phyloP scores from a whole-genome alignment of 78 protist genomes.

The Planoprotostelium fungivorum region DNA sequence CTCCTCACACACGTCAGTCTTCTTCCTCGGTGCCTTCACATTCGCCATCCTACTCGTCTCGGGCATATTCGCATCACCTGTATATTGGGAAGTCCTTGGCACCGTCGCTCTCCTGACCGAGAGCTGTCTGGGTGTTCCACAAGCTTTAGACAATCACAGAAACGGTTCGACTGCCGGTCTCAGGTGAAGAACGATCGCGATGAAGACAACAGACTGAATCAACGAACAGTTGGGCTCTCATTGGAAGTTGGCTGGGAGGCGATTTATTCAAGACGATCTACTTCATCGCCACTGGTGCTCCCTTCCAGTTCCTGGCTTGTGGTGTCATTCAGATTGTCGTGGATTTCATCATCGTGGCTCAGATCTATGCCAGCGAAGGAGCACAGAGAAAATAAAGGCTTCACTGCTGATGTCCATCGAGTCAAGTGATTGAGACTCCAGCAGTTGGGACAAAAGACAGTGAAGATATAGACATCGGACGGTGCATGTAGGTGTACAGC shows the following conservation, averaged over 20 bases:
- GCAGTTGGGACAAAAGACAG: no score
- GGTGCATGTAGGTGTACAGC: no score
- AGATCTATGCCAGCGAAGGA: constrained; percentile 1
- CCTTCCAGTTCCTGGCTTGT: constrained; percentile 62
- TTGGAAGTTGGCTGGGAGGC: constrained; percentile 64
- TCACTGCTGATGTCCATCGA: no score
- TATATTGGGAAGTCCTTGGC: constrained; percentile 58
- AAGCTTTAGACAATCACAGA: constrained; percentile 50
- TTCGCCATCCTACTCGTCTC: constrained; percentile 5
- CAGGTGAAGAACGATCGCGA: constrained; percentile 14
- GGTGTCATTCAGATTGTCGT: constrained; percentile 55
- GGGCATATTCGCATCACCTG: constrained; percentile 1
- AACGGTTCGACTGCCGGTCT: constrained; percentile 48
- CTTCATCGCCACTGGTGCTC: constrained; percentile 24
- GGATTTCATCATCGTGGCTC: constrained; percentile 27
- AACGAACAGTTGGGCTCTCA: constrained; percentile 26
- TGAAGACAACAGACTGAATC: background rate
- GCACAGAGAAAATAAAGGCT: no score
- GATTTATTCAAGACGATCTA: constrained; percentile 62
- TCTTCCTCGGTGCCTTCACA: constrained; percentile 12
- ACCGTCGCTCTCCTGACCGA: constrained; percentile 48
- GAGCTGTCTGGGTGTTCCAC: constrained; percentile 64
- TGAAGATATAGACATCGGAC: no score
- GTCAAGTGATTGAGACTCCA: no score
- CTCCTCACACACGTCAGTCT: background rate